Conservation (phyloP, 352 stramenopile genomes). For the Thalassiosira delicatula region DNA sequence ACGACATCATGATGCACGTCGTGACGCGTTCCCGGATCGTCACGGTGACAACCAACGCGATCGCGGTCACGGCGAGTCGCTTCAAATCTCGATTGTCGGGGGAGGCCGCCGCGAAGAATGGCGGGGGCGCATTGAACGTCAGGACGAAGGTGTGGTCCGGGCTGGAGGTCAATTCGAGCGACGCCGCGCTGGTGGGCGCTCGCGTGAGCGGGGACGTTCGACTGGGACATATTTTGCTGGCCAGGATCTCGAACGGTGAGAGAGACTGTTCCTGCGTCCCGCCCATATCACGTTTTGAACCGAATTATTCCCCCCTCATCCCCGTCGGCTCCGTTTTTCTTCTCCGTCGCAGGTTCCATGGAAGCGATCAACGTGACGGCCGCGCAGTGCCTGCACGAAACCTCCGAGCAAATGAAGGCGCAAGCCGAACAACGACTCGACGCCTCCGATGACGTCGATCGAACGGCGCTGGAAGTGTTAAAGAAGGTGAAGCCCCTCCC, state of each 20-base stretch:
- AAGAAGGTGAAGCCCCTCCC: conserved; percentile 62
- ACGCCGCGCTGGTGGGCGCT: conserved; percentile 55
- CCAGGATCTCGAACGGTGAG: conserved; percentile 65
- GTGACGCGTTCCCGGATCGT: conserved; percentile 60
- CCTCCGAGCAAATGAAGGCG: conserved; percentile 52
- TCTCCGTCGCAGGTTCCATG: conserved; percentile 40
- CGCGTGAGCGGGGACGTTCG: conserved; percentile 70
- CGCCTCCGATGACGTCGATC: conserved; percentile 4
- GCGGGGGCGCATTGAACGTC: conserved; percentile 9
- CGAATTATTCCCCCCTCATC: too few relatives aligned
- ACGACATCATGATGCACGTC: conserved; percentile 75
- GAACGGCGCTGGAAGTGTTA: conserved; percentile 51
- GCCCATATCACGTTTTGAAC: too few relatives aligned
- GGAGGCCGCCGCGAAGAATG: too few relatives aligned
- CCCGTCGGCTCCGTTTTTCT: too few relatives aligned
- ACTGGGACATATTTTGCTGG: conserved; percentile 76
- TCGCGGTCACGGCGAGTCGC: conserved; percentile 47
- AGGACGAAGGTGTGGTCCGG: conserved; percentile 71
- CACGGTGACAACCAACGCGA: conserved; percentile 68
- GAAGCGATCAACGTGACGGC: conserved; percentile 74
- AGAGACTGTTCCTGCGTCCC: neutral
- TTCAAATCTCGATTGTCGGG: conserved; percentile 28
- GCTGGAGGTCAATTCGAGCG: conserved; percentile 55
- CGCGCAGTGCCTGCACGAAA: conserved; percentile 69
- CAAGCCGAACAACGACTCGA: conserved; percentile 30